These are phyloP conservation scores for Saccharomyces hybrid DNA, from an alignment of 1,139 yeast genomes.

Conservation along the genomic window DNA sequence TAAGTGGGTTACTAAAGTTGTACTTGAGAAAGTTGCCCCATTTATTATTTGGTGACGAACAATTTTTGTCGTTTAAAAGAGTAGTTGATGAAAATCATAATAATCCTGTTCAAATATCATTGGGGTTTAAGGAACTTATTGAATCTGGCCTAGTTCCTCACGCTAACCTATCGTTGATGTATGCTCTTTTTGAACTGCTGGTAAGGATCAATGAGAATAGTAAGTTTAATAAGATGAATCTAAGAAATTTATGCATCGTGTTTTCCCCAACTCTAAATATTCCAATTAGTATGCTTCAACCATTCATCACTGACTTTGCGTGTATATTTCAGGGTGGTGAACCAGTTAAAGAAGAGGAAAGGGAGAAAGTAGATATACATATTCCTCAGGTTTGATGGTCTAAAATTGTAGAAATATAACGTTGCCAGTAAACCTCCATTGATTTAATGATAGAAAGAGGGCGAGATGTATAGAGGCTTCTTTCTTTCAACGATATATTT, in stretches of 20 bases:
- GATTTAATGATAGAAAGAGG: not conserved
- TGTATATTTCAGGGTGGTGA: conserved; percentile 52
- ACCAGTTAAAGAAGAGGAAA: conserved; percentile 32
- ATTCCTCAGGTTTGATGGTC: conserved; percentile 31
- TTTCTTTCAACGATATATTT: not conserved
- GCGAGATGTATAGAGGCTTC: not conserved
- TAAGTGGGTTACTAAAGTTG: conserved; percentile 68
- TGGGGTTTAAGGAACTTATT: conserved; percentile 30
- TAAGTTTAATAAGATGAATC: conserved; percentile 73
- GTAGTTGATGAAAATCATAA: conserved; percentile 30
- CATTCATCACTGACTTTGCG: conserved; percentile 56
- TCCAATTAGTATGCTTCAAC: conserved; percentile 55
- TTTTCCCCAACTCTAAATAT: conserved; percentile 78
- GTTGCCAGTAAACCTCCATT: not conserved
- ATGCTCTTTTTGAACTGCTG: conserved; percentile 59
- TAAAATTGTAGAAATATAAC: conserved; percentile 8
- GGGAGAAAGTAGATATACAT: conserved; percentile 33
- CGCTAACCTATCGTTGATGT: conserved; percentile 55
- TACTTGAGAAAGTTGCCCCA: conserved; percentile 67
- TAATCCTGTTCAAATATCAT: conserved; percentile 30
- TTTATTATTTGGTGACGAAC: conserved; percentile 49
- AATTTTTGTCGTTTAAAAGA: conserved; percentile 36
- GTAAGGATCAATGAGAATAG: conserved; percentile 56
- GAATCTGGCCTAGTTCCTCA: conserved; percentile 35
- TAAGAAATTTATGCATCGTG: conserved; percentile 71